Percentiles rank a stretch among this genome's conserved stretches.
phyloP scores from a whole-genome alignment of 2,329 filamentous ascomycete genomes.

The Bertia moriformis region DNA sequence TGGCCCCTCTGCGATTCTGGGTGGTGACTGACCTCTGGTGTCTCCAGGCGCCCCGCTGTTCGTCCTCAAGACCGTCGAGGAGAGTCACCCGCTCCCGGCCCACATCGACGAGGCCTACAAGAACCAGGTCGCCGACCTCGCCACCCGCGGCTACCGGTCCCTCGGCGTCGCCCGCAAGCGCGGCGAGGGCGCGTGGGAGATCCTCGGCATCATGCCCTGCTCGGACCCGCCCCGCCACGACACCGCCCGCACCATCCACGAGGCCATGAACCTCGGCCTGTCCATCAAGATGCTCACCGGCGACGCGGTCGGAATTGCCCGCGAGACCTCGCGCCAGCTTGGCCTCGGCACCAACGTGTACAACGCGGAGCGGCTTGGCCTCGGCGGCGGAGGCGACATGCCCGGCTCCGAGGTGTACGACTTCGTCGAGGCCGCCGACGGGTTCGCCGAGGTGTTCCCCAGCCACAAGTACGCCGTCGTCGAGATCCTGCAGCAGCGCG shows the following conservation, averaged over 20 bases:
- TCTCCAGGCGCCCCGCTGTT: constrained; percentile 47
- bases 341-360: constrained; percentile 87
- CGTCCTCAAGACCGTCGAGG: constrained; percentile 74
- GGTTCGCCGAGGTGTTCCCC: constrained; percentile 87
- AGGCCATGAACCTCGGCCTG: constrained; percentile 74
- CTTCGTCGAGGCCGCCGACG: constrained; percentile 88
- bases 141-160: constrained; percentile 83
- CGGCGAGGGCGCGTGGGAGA: constrained; percentile 69
- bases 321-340: constrained; percentile 80
- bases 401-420: constrained; percentile 86
- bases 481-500: constrained; percentile 84
- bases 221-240: constrained; percentile 83
- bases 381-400: constrained; percentile 83
- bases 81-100: constrained; percentile 66
- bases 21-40: no score
- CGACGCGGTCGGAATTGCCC: constrained; percentile 83
- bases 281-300: constrained; percentile 95
- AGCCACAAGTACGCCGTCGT: constrained; percentile 93
- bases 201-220: constrained; percentile 89
- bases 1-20: no score
- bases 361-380: constrained; percentile 82
- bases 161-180: constrained; percentile 86
- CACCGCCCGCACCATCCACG: constrained; percentile 77
- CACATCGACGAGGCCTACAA: constrained; percentile 73
- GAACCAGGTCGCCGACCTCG: constrained; percentile 84